Conservation (phyloP, 2,329 filamentous ascomycete species). For the Graphilbum ipis-grandicollis region DNA sequence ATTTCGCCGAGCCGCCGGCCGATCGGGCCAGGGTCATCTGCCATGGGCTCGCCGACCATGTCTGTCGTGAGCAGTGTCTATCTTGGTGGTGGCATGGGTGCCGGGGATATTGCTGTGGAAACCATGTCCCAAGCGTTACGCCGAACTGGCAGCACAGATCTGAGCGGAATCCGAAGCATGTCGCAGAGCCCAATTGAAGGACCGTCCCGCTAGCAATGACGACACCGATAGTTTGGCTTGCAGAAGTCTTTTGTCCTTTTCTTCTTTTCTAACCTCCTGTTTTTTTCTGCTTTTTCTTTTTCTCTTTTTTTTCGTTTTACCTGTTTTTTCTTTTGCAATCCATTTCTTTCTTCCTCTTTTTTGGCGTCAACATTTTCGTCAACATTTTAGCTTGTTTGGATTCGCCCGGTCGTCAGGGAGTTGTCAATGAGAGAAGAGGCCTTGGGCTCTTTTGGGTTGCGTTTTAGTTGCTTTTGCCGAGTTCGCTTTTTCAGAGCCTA, state of each 20-base stretch:
- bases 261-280: background rate
- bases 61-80: slow-evolving; percentile 10
- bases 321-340: background rate
- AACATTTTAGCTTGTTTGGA: background rate
- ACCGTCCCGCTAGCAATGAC: slow-evolving; percentile 5
- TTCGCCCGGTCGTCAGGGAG: too few relatives aligned
- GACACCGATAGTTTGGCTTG: background rate
- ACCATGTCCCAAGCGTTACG: slow-evolving; percentile 84
- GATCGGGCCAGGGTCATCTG: slow-evolving; percentile 12
- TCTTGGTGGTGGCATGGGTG: slow-evolving; percentile 10
- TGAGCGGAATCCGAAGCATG: slow-evolving; percentile 38
- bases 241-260: background rate
- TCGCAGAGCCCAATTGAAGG: slow-evolving; percentile 40
- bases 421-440: too few relatives aligned
- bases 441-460: too few relatives aligned
- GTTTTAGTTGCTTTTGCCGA: too few relatives aligned
- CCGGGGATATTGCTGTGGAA: slow-evolving; percentile 69
- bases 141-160: slow-evolving; percentile 69
- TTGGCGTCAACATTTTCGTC: background rate
- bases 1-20: slow-evolving; percentile 39
- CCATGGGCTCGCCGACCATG: slow-evolving; percentile 8
- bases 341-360: background rate
- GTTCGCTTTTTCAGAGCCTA: too few relatives aligned
- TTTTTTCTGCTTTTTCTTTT: background rate
- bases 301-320: background rate